Base-by-base conservation (phyloP, 257 asterid species). In the Nicotiana undulata region DNA sequence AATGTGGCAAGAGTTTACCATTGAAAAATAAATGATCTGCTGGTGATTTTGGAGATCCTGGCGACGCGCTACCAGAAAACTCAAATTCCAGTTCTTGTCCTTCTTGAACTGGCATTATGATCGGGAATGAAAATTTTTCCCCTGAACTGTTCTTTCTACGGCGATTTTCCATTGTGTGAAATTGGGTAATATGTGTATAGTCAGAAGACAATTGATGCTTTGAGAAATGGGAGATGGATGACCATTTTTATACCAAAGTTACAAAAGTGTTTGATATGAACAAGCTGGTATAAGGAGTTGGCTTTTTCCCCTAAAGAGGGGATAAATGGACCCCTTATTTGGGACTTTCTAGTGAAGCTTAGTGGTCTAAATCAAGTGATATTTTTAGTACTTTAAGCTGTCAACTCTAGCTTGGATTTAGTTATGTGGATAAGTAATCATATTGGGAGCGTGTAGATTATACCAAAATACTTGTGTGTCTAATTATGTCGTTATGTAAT, bases 21-120 rank as follows among this genome's bases (percentile, higher is more conserved):
- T 94, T 90, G 80, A 49, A 79, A 88, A 94, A 94, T n/a, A 92
- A 61, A 44, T 82, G 97, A 84, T 94, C 98, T 7, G 98, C 97
- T 0, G 98, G 95, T 63, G 98, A 90, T 20, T 79, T 85, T 0
- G 90, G 95, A 2, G 94, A 89, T 24, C 79, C 85, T 4, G 91
- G 86, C 0, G 88, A 81, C 0, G 83, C 79, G 15, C 82, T 79
- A 7, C 89, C 90, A 44, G 79, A 49, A 26, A 90, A 89, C 60
- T 89, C 95, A 22, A 91, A 91, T 67, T 85, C 84, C 52, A 83
- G 82, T 55, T 79, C 49, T 16, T 83, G 67, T 22, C 79, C 61
- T 74, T 51, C 64, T 37, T 81, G 61, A 5, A 74, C 59, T 17
- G 86, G 81, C 52, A 80, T 79, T 70, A 76, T 76, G 40, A 83